These are phyloP conservation scores for Bacidia gigantensis DNA, from an alignment of 495 filamentous ascomycete species.

Conservation along the genomic window DNA sequence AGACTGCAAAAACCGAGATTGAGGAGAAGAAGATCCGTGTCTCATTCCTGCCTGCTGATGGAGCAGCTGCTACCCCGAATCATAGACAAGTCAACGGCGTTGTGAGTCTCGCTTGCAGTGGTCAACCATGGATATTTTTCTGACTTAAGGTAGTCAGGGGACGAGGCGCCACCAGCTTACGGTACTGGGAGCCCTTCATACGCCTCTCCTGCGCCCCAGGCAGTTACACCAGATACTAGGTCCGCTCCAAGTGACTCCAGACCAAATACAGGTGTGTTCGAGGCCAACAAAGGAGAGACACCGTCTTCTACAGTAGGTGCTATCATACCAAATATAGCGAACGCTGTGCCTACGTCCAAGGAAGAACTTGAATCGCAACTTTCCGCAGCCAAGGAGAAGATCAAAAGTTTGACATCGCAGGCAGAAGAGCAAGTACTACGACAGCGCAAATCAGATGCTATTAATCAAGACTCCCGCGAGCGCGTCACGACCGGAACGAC, in stretches of 20 bases:
- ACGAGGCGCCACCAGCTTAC: constrained; percentile 43
- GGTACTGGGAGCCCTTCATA: constrained; percentile 39
- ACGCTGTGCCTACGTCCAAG: constrained; percentile 32
- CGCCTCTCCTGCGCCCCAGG: constrained; percentile 33
- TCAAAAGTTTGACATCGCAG: constrained; percentile 56
- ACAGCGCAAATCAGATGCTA: constrained; percentile 43
- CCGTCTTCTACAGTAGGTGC: constrained; percentile 24
- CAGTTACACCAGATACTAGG: constrained; percentile 24
- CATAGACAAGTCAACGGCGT: constrained; percentile 31
- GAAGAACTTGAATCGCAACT: constrained; percentile 62
- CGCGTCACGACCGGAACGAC: constrained; percentile 30
- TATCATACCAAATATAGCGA: constrained; percentile 30
- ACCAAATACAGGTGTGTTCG: background rate
- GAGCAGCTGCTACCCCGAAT: constrained; percentile 26
- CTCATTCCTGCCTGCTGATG: constrained; percentile 53
- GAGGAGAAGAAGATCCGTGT: constrained; percentile 97
- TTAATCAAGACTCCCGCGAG: constrained; percentile 23
- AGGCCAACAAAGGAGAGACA: constrained; percentile 11
- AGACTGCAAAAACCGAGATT: constrained; percentile 59
- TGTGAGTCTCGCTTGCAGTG: constrained; percentile 21
- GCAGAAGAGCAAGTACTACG: constrained; percentile 55
- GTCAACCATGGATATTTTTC: constrained; percentile 1
- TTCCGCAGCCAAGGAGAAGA: constrained; percentile 58
- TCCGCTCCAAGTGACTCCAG: constrained; percentile 13
- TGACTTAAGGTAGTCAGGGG: constrained; percentile 16